Base-by-base conservation (phyloP, 371 early-diverging fungal species). In the Zopfochytrium polystomum region DNA sequence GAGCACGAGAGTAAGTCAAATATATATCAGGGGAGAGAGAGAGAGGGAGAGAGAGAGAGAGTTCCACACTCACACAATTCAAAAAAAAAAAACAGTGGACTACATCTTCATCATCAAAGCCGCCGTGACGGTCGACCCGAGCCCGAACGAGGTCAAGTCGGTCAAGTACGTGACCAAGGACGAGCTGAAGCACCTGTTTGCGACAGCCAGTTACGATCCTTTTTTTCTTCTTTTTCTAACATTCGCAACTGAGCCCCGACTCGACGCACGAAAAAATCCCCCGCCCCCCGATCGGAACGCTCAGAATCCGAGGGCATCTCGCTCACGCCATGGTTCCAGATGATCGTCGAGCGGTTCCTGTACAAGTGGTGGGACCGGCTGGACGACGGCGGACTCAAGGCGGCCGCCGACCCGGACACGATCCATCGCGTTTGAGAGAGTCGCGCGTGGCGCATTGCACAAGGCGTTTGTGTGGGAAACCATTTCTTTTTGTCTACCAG, bases 361-460 rank as follows among this genome's bases (percentile, higher is more conserved):
- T 95, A 90, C 77, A 83, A 85, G 60, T 97, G 98, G 98, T 97
- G 98, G 98, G 80, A 81, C n/a, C n/a, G n/a, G n/a, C n/a, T n/a
- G n/a, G n/a, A n/a, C n/a, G n/a, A n/a, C n/a, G n/a, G n/a, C n/a
- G n/a, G n/a, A n/a, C n/a, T n/a, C n/a, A n/a, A n/a, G n/a, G n/a
- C n/a, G n/a, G n/a, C n/a, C n/a, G n/a, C n/a, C n/a, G n/a, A n/a
- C n/a, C n/a, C n/a, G n/a, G n/a, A n/a, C n/a, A n/a, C n/a, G n/a
- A n/a, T n/a, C n/a, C n/a, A n/a, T n/a, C n/a, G n/a, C n/a, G n/a
- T n/a, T n/a, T n/a, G n/a, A n/a, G n/a, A n/a, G n/a, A n/a, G n/a
- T n/a, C n/a, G n/a, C n/a, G n/a, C n/a, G n/a, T n/a, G n/a, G n/a
- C n/a, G n/a, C n/a, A n/a, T n/a, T n/a, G n/a, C n/a, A n/a, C n/a